A percentile compares a stretch with the other conserved stretches of the same genome.
These are phyloP conservation scores for Babesia gibsoni DNA, from an alignment of 169 alveolate species.

Conservation along the genomic window DNA sequence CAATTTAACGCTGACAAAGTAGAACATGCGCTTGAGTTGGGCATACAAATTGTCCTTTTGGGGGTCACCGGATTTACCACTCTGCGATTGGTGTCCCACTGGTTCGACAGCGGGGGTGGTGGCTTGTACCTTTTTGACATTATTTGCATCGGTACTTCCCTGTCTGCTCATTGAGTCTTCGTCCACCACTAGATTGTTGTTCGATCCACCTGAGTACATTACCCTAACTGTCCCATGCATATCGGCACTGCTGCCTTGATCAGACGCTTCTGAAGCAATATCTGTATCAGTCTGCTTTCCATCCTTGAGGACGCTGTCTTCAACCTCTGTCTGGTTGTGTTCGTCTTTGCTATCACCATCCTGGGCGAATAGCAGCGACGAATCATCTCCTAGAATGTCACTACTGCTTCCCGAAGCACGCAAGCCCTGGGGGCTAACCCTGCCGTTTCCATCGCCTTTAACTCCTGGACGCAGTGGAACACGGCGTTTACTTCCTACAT, in stretches of 20 bases:
- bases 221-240: not conserved
- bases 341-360: not conserved
- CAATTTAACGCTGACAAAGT: not conserved
- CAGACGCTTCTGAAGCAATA: not conserved
- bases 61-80: no score
- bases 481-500: no score
- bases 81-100: no score
- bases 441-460: not conserved
- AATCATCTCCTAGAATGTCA: not conserved
- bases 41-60: not conserved
- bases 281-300: not conserved
- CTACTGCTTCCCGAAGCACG: not conserved
- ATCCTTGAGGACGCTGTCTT: not conserved
- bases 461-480: no score
- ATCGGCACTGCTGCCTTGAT: not conserved
- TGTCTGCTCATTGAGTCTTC: not conserved
- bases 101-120: no score
- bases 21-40: not conserved
- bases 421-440: not conserved
- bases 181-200: not conserved
- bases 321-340: not conserved
- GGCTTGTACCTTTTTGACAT: no score
- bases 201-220: not conserved
- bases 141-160: no score
- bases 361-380: not conserved